Percentiles rank a stretch among this genome's conserved stretches.
Evolutionary conservation across 176 grass and related monocot species (phyloP).

Genomic region (Carex myosuroides): DNA sequence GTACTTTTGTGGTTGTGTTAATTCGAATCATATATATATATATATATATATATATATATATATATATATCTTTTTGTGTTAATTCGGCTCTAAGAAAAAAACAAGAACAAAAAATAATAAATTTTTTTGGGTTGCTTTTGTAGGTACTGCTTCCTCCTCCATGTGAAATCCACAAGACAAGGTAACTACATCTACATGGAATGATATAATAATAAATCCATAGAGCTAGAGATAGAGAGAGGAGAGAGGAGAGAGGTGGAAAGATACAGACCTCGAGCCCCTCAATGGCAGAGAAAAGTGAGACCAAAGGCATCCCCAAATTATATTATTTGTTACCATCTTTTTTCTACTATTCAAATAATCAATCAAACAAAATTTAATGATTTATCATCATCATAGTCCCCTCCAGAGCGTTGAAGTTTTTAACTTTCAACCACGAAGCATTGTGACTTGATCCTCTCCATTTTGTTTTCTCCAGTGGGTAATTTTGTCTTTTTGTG

Average conservation of each 20-base stretch:
- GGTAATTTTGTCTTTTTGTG: too few species aligned
- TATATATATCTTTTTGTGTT: too few species aligned
- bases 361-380: background rate
- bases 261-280: constrained; percentile 25
- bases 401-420: background rate
- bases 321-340: background rate
- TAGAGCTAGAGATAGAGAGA: background rate
- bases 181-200: background rate
- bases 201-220: background rate
- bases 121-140: background rate
- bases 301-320: constrained; percentile 19
- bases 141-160: background rate
- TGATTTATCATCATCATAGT: background rate
- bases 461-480: background rate
- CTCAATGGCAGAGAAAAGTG: constrained; percentile 23
- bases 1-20: too few species aligned
- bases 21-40: too few species aligned
- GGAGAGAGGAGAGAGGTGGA: background rate
- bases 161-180: background rate
- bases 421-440: background rate
- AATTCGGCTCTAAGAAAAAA: background rate
- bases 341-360: background rate
- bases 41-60: too few species aligned
- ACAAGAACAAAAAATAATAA: background rate
- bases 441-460: background rate